phyloP scores from a whole-genome alignment of 1,139 yeast species.

The Hansenula lynferdii region DNA sequence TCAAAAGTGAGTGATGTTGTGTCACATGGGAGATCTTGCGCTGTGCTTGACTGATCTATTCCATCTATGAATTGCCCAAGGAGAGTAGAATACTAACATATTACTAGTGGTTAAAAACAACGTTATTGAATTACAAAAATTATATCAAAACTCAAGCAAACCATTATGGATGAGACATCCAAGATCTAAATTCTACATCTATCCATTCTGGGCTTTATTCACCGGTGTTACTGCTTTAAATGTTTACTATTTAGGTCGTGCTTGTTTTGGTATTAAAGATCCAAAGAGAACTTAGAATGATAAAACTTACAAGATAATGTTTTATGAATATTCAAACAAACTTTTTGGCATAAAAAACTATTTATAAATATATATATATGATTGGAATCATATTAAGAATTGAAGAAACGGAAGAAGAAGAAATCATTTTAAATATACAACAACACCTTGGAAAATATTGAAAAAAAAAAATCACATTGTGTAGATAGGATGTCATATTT shows the following conservation, averaged over 20 bases:
- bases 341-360: too few species aligned
- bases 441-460: neutral
- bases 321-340: too few species aligned
- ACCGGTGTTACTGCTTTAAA: conserved; percentile 69
- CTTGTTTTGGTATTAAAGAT: conserved; percentile 64
- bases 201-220: conserved; percentile 88
- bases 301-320: neutral
- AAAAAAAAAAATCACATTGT: neutral
- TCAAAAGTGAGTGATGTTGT: neutral
- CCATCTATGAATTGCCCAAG: too few species aligned
- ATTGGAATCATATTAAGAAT: too few species aligned
- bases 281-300: conserved; percentile 2
- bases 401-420: neutral
- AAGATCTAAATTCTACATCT: conserved; percentile 75
- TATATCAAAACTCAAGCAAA: conserved; percentile 66
- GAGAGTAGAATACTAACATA: conserved; percentile 10
- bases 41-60: too few species aligned
- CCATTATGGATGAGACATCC: conserved; percentile 76
- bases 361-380: too few species aligned
- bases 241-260: conserved; percentile 75
- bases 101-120: conserved; percentile 42
- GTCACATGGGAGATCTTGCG: neutral
- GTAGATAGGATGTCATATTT: neutral
- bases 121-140: conserved; percentile 71
- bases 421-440: neutral